Evolutionary conservation across 2,329 filamentous ascomycete genomes (phyloP).

Genomic region (Dichotomopilus funicola): DNA sequence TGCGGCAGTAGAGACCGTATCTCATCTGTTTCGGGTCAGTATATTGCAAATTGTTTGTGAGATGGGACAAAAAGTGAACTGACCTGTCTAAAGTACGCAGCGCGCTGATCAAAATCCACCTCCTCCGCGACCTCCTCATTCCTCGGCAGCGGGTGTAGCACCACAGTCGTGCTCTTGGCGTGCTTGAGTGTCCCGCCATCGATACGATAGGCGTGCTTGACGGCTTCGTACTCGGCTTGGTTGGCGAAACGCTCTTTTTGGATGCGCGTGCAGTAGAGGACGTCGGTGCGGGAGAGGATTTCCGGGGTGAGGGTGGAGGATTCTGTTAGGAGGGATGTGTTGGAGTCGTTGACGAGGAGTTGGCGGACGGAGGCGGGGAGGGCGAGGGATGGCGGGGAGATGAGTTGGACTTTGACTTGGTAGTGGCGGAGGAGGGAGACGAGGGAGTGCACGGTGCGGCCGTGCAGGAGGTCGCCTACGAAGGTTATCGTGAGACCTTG

Average conservation of each 20-base stretch:
- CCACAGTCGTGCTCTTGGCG: conserved; percentile 87
- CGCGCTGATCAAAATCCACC: conserved; percentile 94
- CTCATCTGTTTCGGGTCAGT: conserved; percentile 63
- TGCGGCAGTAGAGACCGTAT: conserved; percentile 95
- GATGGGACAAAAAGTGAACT: conserved; percentile 32
- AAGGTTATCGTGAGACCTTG: conserved; percentile 96
- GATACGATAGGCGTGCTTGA: conserved; percentile 84
- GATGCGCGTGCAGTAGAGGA: conserved; percentile 93
- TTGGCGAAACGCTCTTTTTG: conserved; percentile 95
- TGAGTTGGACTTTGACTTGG: conserved; percentile 87
- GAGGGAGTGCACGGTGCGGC: conserved; percentile 89
- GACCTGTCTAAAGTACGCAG: conserved; percentile 98
- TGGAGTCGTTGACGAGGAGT: conserved; percentile 64
- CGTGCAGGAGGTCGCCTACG: conserved; percentile 85
- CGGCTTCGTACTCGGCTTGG: conserved; percentile 69
- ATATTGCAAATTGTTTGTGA: neutral
- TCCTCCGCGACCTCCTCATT: conserved; percentile 93
- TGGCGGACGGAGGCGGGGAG: conserved; percentile 71
- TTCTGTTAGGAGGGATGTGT: conserved; percentile 59
- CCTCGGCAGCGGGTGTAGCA: conserved; percentile 90
- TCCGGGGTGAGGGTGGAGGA: conserved; percentile 76
- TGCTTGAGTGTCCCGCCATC: conserved; percentile 85
- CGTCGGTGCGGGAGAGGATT: conserved; percentile 78
- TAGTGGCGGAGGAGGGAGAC: conserved; percentile 93
- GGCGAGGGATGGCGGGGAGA: conserved; percentile 70